Conservation (phyloP, 768 basidiomycete species). For the Psilocybe sp. region DNA sequence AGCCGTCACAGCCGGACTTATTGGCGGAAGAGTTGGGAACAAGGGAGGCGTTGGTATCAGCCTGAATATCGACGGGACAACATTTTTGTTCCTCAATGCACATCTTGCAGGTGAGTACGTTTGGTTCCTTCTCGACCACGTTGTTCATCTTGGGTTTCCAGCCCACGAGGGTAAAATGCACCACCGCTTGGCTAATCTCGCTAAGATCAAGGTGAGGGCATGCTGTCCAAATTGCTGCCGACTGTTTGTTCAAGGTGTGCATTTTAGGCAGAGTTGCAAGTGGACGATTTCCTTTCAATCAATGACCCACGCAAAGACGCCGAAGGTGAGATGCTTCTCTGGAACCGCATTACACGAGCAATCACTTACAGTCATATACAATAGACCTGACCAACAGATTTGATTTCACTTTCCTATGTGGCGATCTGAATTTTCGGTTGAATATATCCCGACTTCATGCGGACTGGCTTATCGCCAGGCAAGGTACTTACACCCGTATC, state of each 20-base stretch:
- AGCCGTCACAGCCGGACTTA: conserved; percentile 84
- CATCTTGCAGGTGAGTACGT: conserved; percentile 72
- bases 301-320: conserved; percentile 63
- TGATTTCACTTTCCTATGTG: conserved; percentile 85
- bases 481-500: conserved; percentile 44
- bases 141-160: neutral
- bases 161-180: conserved; percentile 76
- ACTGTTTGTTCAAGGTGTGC: neutral
- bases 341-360: neutral
- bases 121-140: neutral
- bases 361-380: too few species aligned
- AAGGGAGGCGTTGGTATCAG: conserved; percentile 93
- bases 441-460: conserved; percentile 89
- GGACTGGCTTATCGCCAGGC: conserved; percentile 86
- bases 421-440: conserved; percentile 90
- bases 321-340: conserved; percentile 60
- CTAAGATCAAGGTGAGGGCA: conserved; percentile 78
- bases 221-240: neutral
- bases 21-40: conserved; percentile 89
- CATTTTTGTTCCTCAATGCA: conserved; percentile 86
- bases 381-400: conserved; percentile 84
- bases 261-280: conserved; percentile 62
- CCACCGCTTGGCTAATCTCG: conserved; percentile 80
- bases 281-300: conserved; percentile 71
- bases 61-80: conserved; percentile 76